Evolutionary conservation across 768 basidiomycete genomes (phyloP).

Genomic region (Crassisporium funariophilum): DNA sequence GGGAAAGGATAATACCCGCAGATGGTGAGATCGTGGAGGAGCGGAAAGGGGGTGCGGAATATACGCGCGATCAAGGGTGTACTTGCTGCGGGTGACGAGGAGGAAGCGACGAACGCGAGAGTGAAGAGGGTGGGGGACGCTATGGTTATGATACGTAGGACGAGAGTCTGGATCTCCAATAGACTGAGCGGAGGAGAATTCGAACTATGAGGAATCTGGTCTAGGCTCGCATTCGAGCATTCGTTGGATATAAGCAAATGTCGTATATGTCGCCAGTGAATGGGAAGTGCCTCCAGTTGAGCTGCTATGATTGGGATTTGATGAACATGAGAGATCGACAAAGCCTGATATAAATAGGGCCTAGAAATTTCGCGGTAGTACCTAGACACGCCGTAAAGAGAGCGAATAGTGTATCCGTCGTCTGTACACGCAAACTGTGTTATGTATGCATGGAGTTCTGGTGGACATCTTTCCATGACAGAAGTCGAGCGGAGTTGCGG

Average conservation of each 20-base stretch:
- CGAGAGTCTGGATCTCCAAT: constrained; percentile 7
- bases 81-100: constrained; percentile 33
- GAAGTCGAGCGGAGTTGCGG: too few relatives aligned
- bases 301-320: constrained; percentile 30
- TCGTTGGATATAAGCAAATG: constrained; percentile 46
- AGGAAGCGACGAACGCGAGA: constrained; percentile 38
- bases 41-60: constrained; percentile 44
- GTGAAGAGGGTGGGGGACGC: constrained; percentile 44
- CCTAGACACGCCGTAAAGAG: constrained; percentile 40
- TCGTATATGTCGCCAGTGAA: constrained; percentile 39
- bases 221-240: constrained; percentile 7
- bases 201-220: constrained; percentile 15
- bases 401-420: constrained; percentile 37
- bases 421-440: constrained; percentile 43
- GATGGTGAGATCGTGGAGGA: constrained; percentile 41
- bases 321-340: constrained; percentile 32
- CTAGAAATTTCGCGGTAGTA: constrained; percentile 40
- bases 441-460: constrained; percentile 48
- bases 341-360: constrained; percentile 42
- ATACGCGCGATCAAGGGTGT: constrained; percentile 43
- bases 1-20: constrained; percentile 56
- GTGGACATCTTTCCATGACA: constrained; percentile 40
- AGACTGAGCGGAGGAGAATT: not conserved
- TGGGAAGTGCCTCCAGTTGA: constrained; percentile 33
- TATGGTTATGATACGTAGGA: constrained; percentile 35